Conservation (phyloP, 2,329 filamentous ascomycete species). For the Hymenoscyphus linearis region DNA sequence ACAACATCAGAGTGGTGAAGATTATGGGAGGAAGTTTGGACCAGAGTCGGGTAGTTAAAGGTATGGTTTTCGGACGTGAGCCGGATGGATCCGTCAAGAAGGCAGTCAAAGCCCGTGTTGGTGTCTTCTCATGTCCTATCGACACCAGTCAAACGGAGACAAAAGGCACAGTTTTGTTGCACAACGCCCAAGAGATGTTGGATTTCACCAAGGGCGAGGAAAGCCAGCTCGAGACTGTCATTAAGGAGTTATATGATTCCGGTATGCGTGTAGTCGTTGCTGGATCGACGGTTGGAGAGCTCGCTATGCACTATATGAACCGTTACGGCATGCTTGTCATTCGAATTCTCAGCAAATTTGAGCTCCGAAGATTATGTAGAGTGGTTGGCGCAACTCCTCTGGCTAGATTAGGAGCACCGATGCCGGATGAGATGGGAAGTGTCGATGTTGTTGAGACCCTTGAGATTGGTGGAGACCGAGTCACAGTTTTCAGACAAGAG, state of each 20-base stretch:
- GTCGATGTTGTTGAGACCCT: constrained; percentile 95
- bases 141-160: constrained; percentile 96
- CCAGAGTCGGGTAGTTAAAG: constrained; percentile 90
- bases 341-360: constrained; percentile 97
- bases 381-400: constrained; percentile 96
- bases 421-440: constrained; percentile 99
- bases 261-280: constrained; percentile 88
- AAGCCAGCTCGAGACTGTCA: constrained; percentile 76
- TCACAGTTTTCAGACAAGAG: constrained; percentile 97
- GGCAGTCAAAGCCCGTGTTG: constrained; percentile 88
- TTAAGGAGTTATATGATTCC: constrained; percentile 95
- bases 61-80: constrained; percentile 96
- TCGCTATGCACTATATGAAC: constrained; percentile 97
- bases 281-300: constrained; percentile 88
- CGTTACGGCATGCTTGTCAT: constrained; percentile 93
- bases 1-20: constrained; percentile 98
- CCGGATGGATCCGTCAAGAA: constrained; percentile 92
- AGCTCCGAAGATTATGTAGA: constrained; percentile 88
- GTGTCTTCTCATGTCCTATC: constrained; percentile 92
- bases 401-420: constrained; percentile 88
- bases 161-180: constrained; percentile 92
- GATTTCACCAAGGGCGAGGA: constrained; percentile 98
- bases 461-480: constrained; percentile 95
- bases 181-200: constrained; percentile 98
- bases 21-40: constrained; percentile 97